Evolutionary conservation across 805 yeast species (phyloP).

Genomic region (Candida succiphila): DNA sequence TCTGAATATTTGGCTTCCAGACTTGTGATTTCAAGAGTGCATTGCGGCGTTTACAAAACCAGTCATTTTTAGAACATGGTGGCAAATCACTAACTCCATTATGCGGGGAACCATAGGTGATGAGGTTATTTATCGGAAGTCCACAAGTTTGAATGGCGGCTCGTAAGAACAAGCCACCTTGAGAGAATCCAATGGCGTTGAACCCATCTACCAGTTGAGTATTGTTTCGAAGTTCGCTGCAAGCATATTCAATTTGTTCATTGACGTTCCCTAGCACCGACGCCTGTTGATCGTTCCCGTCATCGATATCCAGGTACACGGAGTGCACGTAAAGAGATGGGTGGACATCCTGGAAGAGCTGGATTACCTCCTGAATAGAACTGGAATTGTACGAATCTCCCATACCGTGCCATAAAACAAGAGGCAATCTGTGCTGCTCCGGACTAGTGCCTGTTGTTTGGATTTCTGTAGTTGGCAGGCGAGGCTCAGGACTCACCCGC

Average conservation of each 20-base stretch:
- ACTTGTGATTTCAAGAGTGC: conserved; percentile 46
- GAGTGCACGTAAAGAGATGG: conserved; percentile 49
- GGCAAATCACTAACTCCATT: conserved; percentile 67
- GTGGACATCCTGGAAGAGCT: conserved; percentile 28
- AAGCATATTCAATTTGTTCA: conserved; percentile 42
- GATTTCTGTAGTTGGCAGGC: neutral
- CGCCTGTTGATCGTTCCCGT: conserved; percentile 39
- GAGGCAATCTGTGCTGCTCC: too few species aligned
- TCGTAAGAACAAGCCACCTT: conserved; percentile 75
- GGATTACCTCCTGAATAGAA: conserved; percentile 39
- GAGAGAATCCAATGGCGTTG: conserved; percentile 72
- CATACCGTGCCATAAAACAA: conserved; percentile 80
- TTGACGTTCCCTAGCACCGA: conserved; percentile 54
- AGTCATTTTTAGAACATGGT: conserved; percentile 39
- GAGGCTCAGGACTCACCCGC: too few species aligned
- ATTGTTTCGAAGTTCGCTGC: conserved; percentile 37
- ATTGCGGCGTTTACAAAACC: conserved; percentile 52
- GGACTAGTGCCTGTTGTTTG: neutral
- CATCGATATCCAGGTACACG: conserved; percentile 38
- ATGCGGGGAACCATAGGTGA: conserved; percentile 80
- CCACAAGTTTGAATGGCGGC: conserved; percentile 55
- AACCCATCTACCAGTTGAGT: conserved; percentile 45
- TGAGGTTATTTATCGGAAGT: conserved; percentile 34
- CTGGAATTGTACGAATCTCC: conserved; percentile 65
- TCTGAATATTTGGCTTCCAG: conserved; percentile 49